Conservation (phyloP, 306 rosid genomes). For the Chamaecrista fasciculata region DNA sequence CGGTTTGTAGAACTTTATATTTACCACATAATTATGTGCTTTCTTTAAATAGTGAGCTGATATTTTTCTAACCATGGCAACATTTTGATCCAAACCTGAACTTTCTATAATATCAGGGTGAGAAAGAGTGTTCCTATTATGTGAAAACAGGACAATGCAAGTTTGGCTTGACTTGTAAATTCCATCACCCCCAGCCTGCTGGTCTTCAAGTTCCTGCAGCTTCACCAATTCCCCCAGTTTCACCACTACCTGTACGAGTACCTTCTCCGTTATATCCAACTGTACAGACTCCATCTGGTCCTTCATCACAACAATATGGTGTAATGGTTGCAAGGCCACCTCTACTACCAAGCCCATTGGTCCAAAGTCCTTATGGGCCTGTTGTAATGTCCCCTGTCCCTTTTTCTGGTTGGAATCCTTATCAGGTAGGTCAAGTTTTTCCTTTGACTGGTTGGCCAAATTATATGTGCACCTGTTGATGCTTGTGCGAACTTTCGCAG, state of each 20-base stretch:
- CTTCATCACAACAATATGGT: slow-evolving; percentile 76
- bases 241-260: slow-evolving; percentile 52
- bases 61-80: slow-evolving; percentile 18
- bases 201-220: slow-evolving; percentile 60
- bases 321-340: slow-evolving; percentile 84
- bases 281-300: slow-evolving; percentile 69
- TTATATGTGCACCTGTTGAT: slow-evolving; percentile 31
- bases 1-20: slow-evolving; percentile 43
- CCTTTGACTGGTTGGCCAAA: slow-evolving; percentile 25
- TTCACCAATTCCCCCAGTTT: slow-evolving; percentile 49
- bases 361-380: slow-evolving; percentile 80
- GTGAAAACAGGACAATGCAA: slow-evolving; percentile 94
- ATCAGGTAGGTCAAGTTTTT: slow-evolving; percentile 62
- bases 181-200: slow-evolving; percentile 80
- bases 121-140: slow-evolving; percentile 92
- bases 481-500: slow-evolving; percentile 48
- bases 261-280: slow-evolving; percentile 60
- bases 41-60: slow-evolving; percentile 8
- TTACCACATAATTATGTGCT: background rate
- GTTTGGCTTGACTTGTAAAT: slow-evolving; percentile 88
- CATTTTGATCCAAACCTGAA: slow-evolving; percentile 10
- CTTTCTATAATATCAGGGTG: slow-evolving; percentile 64
- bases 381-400: slow-evolving; percentile 75
- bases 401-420: slow-evolving; percentile 73
- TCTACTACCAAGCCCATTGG: slow-evolving; percentile 62